These are phyloP conservation scores for Penicillium sp. DNA, from an alignment of 2,329 filamentous ascomycete genomes.

Conservation along the genomic window DNA sequence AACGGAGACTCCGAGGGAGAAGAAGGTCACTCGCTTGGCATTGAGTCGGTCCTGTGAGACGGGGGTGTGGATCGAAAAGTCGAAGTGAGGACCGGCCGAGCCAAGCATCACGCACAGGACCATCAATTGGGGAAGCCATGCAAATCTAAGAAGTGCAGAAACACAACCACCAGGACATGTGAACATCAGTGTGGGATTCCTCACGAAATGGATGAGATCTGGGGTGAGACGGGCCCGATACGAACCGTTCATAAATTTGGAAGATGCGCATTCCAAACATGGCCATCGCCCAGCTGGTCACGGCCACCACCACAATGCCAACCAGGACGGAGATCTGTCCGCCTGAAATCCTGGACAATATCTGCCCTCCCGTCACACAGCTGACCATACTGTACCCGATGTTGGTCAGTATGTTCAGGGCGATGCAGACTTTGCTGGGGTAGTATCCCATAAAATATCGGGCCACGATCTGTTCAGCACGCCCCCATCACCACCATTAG, in stretches of 20 bases:
- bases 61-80: slow-evolving; percentile 28
- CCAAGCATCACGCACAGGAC: slow-evolving; percentile 38
- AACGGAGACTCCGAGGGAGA: slow-evolving; percentile 33
- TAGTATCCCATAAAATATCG: slow-evolving; percentile 43
- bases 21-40: slow-evolving; percentile 34
- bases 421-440: slow-evolving; percentile 36
- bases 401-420: slow-evolving; percentile 40
- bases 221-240: background rate
- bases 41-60: slow-evolving; percentile 23
- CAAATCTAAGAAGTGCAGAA: slow-evolving; percentile 21
- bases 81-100: slow-evolving; percentile 34
- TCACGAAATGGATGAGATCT: background rate
- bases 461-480: slow-evolving; percentile 29
- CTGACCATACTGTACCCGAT: slow-evolving; percentile 41
- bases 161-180: background rate
- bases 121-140: slow-evolving; percentile 40
- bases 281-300: slow-evolving; percentile 32
- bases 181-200: too few relatives aligned
- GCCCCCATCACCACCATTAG: slow-evolving; percentile 6
- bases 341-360: slow-evolving; percentile 38
- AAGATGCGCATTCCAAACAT: slow-evolving; percentile 40
- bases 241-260: slow-evolving; percentile 40
- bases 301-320: slow-evolving; percentile 35
- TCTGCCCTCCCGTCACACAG: slow-evolving; percentile 39
- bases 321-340: slow-evolving; percentile 35